Base-by-base conservation (phyloP, 345 rosid species). In the Erucastrum elatum region DNA sequence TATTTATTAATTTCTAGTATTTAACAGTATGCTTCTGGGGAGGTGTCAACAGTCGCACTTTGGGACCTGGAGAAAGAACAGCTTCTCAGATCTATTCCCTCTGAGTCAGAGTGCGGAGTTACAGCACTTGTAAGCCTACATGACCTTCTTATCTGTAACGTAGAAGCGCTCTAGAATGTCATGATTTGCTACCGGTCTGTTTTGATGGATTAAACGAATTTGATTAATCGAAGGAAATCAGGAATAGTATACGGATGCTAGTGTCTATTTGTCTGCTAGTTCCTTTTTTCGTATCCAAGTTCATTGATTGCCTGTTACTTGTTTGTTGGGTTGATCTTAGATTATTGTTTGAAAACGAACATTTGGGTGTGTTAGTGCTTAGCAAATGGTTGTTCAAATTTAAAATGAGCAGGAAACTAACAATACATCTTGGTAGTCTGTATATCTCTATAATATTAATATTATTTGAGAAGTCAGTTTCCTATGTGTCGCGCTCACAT, bases 21-120 rank as follows among this genome's bases (percentile, higher is more conserved):
- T 70, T 30, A 39, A 79, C 82, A 95, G 99, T 95, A 91, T 86
- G 91, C 97, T 35, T 90, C 97, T 27, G 94, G 96, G 77, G 99
- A 93, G 86, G 70, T 87, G 80, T 87, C 98, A 67, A 87, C 95
- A 60, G 84, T 96, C 78, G 79, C 84, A 85, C 85, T 89, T 67
- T 96, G 98, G 98, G 97, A 96, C 87, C 81, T 96, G 70, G 99
- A 96, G 63, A 96, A 88, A 81, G 99, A 93, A 86, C 92, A 87
- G 81, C 90, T 89, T 66, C 75, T 91, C 82, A 86, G 85, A 81
- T 80, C 97, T 62, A 80, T 96, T 77, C 87, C 92, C 12, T 83
- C 92, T 30, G 86, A 87, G 30, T 84, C 98, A 37, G 96, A 93
- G 41, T 89, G 90, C 77, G 87, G 91, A 39, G 79, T 91, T 72